Evolutionary conservation across 2,329 filamentous ascomycete species (phyloP).

Genomic region (Elsinoe australis): DNA sequence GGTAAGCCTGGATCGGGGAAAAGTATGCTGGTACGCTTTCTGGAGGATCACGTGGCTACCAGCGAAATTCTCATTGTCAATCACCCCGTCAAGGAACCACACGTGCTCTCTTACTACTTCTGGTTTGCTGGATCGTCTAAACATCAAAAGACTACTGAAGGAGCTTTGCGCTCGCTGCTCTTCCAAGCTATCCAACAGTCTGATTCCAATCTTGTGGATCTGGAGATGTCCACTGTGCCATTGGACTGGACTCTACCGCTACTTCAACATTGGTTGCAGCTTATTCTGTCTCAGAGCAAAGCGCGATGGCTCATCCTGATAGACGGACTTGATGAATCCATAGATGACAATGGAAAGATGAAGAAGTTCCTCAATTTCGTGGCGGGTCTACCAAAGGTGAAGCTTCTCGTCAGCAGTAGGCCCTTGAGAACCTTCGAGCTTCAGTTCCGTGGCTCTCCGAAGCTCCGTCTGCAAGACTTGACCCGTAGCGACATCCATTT

Average conservation of each 20-base stretch:
- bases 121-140: neutral
- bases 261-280: neutral
- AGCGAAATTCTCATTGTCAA: neutral
- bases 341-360: too few relatives aligned
- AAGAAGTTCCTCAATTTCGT: neutral
- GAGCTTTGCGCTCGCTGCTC: neutral
- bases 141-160: neutral
- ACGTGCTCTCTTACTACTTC: neutral
- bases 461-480: neutral
- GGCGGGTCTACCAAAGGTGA: neutral
- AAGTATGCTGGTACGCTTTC: slow-evolving; percentile 1
- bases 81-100: neutral
- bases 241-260: neutral
- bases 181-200: neutral
- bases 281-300: neutral
- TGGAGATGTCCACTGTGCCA: neutral
- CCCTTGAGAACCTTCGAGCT: neutral
- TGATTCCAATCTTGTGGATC: neutral
- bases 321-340: neutral
- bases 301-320: neutral
- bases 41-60: neutral
- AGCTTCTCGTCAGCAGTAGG: neutral
- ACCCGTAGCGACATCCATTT: neutral
- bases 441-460: neutral
- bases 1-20: slow-evolving; percentile 6